A percentile compares a stretch with the other conserved stretches of the same genome.
Evolutionary conservation across 164 flowering plant genomes (phyloP).

Genomic region (Vitis labrusca): DNA sequence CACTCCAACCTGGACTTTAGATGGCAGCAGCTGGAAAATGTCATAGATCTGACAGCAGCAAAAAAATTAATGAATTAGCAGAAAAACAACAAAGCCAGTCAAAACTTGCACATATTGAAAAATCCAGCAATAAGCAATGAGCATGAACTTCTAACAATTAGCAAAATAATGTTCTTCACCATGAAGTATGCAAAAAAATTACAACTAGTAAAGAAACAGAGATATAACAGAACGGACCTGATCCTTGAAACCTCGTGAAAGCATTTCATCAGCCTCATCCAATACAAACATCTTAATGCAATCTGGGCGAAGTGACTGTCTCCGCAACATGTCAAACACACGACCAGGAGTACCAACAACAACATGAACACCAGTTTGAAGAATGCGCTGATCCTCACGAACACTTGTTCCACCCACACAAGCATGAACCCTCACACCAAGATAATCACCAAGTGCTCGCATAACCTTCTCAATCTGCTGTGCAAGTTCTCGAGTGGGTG

Average conservation of each 20-base stretch:
- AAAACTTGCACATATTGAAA: not conserved
- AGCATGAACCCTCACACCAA: conserved; percentile 88
- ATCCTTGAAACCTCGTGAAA: conserved; percentile 85
- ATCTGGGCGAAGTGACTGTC: conserved; percentile 77
- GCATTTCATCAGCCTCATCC: conserved; percentile 96
- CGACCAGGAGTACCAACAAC: conserved; percentile 93
- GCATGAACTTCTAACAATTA: too few relatives aligned
- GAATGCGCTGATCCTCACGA: conserved; percentile 82
- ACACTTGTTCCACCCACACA: conserved; percentile 97
- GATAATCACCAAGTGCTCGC: conserved; percentile 89
- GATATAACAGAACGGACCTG: conserved; percentile 43
- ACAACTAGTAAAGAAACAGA: not conserved
- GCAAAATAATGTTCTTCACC: too few relatives aligned
- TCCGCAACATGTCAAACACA: conserved; percentile 79
- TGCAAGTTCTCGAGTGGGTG: conserved; percentile 85
- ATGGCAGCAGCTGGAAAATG: conserved; percentile 77
- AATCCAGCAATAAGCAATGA: not conserved
- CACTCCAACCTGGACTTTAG: conserved; percentile 78
- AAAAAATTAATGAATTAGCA: conserved; percentile 1
- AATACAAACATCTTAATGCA: conserved; percentile 78
- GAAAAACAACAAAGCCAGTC: not conserved
- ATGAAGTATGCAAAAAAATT: too few relatives aligned
- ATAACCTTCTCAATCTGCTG: conserved; percentile 92
- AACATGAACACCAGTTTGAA: conserved; percentile 76
- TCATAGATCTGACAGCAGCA: conserved; percentile 62